These are phyloP conservation scores for Yamadazyma buinensis DNA, from an alignment of 1,139 yeast genomes.

Conservation along the genomic window DNA sequence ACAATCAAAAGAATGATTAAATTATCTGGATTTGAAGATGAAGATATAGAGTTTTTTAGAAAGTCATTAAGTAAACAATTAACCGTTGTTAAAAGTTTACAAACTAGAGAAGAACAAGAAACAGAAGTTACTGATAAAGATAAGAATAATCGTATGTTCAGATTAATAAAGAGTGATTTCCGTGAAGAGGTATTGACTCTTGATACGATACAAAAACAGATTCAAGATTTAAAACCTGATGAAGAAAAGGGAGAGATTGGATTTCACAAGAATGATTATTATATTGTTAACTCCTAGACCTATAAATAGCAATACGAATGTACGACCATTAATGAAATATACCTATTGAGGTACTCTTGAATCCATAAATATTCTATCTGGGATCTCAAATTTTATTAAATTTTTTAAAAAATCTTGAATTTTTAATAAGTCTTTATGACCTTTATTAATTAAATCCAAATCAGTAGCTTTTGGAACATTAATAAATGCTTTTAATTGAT, in stretches of 20 bases:
- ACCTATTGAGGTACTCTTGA: slow-evolving; percentile 42
- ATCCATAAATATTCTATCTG: slow-evolving; percentile 81
- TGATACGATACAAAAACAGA: slow-evolving; percentile 18
- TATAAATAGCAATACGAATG: too few species aligned
- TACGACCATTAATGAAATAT: too few species aligned
- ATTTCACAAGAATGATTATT: slow-evolving; percentile 8
- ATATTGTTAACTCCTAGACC: slow-evolving; percentile 7
- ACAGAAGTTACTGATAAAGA: slow-evolving; percentile 13
- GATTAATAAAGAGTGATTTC: slow-evolving; percentile 36
- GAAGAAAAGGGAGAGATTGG: slow-evolving; percentile 27
- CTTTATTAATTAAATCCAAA: slow-evolving; percentile 64
- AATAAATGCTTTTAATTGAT: slow-evolving; percentile 63
- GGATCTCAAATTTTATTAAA: slow-evolving; percentile 62
- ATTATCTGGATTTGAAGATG: slow-evolving; percentile 43
- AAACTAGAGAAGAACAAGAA: slow-evolving; percentile 14
- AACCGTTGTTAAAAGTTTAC: slow-evolving; percentile 42
- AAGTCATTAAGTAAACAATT: slow-evolving; percentile 41
- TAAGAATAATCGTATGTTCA: slow-evolving; percentile 25
- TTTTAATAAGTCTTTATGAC: slow-evolving; percentile 57
- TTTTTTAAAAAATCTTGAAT: slow-evolving; percentile 66
- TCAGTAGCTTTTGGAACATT: slow-evolving; percentile 74
- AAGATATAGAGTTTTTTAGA: slow-evolving; percentile 23
- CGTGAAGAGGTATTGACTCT: slow-evolving; percentile 24
- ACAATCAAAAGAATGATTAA: slow-evolving; percentile 30
- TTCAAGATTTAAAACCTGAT: slow-evolving; percentile 19